A percentile compares a stretch with the other conserved stretches of the same genome.
These are phyloP conservation scores for Acanthochlamys bracteata DNA, from an alignment of 106 monocot genomes.

Conservation along the genomic window DNA sequence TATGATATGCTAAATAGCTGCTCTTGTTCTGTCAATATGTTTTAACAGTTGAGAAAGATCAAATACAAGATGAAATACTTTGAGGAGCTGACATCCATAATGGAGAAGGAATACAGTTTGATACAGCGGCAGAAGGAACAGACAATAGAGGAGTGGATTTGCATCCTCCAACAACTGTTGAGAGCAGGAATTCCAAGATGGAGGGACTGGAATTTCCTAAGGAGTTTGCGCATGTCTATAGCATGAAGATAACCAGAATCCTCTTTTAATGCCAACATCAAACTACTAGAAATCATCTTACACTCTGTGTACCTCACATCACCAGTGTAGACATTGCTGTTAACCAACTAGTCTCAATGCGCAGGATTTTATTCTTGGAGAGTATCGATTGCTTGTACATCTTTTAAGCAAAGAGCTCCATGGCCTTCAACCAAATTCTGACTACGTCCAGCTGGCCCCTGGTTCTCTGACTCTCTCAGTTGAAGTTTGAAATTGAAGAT, in stretches of 20 bases:
- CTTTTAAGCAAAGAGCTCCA: no score
- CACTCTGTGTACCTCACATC: no score
- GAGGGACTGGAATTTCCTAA: slow-evolving; percentile 21
- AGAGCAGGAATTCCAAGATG: slow-evolving; percentile 45
- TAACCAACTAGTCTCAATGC: no score
- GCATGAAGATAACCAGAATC: not conserved
- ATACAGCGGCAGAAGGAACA: slow-evolving; percentile 53
- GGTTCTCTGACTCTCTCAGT: no score
- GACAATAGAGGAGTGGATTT: slow-evolving; percentile 54
- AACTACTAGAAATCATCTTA: no score
- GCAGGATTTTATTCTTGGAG: no score
- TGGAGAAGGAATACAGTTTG: slow-evolving; percentile 59
- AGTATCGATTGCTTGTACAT: no score
- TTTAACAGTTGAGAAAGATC: slow-evolving; percentile 58
- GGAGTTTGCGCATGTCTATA: not conserved
- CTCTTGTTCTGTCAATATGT: not conserved
- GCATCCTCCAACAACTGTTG: slow-evolving; percentile 28
- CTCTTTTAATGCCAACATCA: not conserved
- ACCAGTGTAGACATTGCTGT: no score
- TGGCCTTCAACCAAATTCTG: no score
- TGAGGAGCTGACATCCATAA: slow-evolving; percentile 52
- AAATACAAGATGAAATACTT: slow-evolving; percentile 75
- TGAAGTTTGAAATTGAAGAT: no score
- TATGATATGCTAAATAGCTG: not conserved
- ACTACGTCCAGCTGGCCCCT: no score